A percentile compares a stretch with the other conserved stretches of the same genome.
phyloP scores from a whole-genome alignment of 2,329 filamentous ascomycete genomes.

The Rutstroemia sp. region DNA sequence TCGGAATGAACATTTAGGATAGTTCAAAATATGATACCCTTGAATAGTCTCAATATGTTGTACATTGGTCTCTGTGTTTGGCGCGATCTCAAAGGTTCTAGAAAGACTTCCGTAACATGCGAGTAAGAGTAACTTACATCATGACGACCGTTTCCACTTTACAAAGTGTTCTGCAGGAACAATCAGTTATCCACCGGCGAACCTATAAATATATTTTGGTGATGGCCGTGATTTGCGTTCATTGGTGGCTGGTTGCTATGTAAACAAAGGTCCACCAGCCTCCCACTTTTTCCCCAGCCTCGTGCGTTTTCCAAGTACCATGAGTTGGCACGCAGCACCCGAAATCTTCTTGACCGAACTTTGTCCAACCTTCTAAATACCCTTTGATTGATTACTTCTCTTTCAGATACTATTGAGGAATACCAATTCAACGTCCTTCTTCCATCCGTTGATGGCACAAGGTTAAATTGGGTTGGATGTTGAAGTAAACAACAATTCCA shows the following conservation, averaged over 20 bases:
- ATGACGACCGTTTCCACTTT: too few species aligned
- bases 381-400: not conserved
- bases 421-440: not conserved
- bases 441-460: constrained; percentile 1
- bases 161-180: too few species aligned
- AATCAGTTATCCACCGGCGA: too few species aligned
- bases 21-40: not conserved
- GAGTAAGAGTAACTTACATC: too few species aligned
- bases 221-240: too few species aligned
- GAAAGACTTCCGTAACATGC: not conserved
- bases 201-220: too few species aligned
- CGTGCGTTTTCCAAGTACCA: constrained; percentile 1
- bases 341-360: not conserved
- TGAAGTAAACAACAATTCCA: constrained; percentile 1
- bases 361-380: not conserved
- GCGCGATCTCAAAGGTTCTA: not conserved
- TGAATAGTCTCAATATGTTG: too few species aligned
- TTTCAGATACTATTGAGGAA: not conserved
- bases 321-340: constrained; percentile 5
- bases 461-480: constrained; percentile 3
- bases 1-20: not conserved
- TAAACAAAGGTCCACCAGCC: constrained; percentile 5
- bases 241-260: constrained; percentile 1
- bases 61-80: too few species aligned
- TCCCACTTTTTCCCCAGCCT: constrained; percentile 10